Evolutionary conservation across 768 basidiomycete species (phyloP).

Genomic region (Lactifluus volemus): DNA sequence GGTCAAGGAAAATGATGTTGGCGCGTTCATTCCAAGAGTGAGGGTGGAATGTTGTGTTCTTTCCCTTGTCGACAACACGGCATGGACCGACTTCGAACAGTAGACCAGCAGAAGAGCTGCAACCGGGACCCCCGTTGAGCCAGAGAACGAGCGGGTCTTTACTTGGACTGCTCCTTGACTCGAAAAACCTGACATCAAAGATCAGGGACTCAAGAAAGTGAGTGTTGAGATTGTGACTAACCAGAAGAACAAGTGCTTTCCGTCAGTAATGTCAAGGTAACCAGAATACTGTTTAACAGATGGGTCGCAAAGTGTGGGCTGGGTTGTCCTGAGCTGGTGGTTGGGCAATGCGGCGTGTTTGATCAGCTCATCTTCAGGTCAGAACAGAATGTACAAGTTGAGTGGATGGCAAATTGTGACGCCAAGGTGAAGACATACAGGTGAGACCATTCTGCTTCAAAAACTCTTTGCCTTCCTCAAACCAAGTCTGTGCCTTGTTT

Average conservation of each 20-base stretch:
- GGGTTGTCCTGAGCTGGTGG: conserved; percentile 32
- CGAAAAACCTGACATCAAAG: conserved; percentile 66
- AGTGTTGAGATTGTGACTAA: conserved; percentile 19
- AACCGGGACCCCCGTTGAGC: conserved; percentile 68
- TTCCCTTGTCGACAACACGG: conserved; percentile 27
- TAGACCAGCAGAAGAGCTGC: conserved; percentile 25
- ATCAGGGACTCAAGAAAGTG: background rate
- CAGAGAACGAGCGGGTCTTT: conserved; percentile 81
- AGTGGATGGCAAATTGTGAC: background rate
- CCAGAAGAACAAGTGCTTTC: conserved; percentile 55
- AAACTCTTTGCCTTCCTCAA: conserved; percentile 52
- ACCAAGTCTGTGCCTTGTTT: conserved; percentile 48
- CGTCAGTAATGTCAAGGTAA: conserved; percentile 48
- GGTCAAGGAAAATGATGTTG: conserved; percentile 68
- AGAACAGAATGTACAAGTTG: background rate
- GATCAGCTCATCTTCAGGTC: conserved; percentile 32
- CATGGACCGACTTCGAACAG: conserved; percentile 21
- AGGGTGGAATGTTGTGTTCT: conserved; percentile 62
- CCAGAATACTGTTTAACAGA: conserved; percentile 45
- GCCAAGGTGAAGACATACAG: conserved; percentile 38
- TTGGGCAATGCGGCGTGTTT: conserved; percentile 30
- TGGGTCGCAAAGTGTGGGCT: conserved; percentile 42
- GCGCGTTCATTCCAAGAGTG: conserved; percentile 80
- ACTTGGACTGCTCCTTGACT: conserved; percentile 63
- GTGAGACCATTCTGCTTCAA: conserved; percentile 61